Evolutionary conservation across 805 yeast genomes (phyloP), one percentile per base, ranked within the genome.

Genomic region (Schizosaccharomyces octosporus): DNA sequence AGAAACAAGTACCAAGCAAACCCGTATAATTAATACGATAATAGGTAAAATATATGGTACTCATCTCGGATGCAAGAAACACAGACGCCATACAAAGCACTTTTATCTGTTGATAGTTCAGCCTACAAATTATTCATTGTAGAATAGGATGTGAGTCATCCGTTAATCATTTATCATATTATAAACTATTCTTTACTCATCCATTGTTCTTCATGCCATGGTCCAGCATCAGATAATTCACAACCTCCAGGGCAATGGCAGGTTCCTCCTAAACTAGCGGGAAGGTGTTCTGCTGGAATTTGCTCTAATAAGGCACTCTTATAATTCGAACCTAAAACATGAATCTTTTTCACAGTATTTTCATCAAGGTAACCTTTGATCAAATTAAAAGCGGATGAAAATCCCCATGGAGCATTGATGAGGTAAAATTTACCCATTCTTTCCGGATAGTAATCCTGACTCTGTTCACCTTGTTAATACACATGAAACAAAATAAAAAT

Each of bases 361-460:
- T 97, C 97, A 71, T 93, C 98, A 70, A 93, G 79, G 74, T 93
- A 89, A 62, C 95, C 90, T 75, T 88, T 88, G 76, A 93, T 86
- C 62, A 89, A 70, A 71, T 81, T 81, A 79, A 90, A 93, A 51
- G 94, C 97, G 51, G 97, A 83, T 48, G 95, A 81, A 74, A 93
- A 93, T 1, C 98, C 98, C 70, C 88, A 93, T 65, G 98, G 98
- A 0, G 97, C 95, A 70, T 93, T 93, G 74, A 93, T 87, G 68
- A 89, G 76, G 74, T 88, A 90, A 71, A 90, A 93, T 42, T 65
- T 65, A 39, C 65, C 98, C 98, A 93, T 93, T 74, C 97, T 85
- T 78, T 93, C 98, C 17, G 98, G 98, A 72, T 93, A 93, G 74
- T 86, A 90, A 75, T 93, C 87, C 77, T 93, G 98, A 63, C 97